phyloP scores from a whole-genome alignment of 192 early-diverging fungal genomes.

The Podila epicladia region DNA sequence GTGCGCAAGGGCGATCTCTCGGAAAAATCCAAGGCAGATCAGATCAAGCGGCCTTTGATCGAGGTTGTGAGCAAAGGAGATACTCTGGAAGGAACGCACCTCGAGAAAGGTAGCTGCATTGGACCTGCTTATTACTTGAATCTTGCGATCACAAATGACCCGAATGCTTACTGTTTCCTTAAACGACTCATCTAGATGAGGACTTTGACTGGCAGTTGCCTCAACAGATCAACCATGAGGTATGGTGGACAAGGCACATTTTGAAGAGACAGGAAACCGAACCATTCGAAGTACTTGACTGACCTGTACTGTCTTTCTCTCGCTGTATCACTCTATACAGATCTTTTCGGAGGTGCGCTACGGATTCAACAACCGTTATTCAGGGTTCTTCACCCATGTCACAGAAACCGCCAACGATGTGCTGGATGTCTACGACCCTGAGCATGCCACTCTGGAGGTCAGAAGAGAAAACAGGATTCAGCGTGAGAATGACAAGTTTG shows the following conservation, averaged over 20 bases:
- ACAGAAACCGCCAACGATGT: constrained; percentile 79
- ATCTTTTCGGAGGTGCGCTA: constrained; percentile 65
- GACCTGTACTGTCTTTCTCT: neutral
- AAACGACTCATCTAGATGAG: constrained; percentile 39
- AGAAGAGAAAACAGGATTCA: constrained; percentile 71
- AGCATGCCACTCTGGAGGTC: constrained; percentile 58
- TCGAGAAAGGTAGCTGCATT: constrained; percentile 31
- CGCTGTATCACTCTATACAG: neutral
- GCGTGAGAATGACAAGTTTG: constrained; percentile 87
- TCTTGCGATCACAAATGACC: neutral
- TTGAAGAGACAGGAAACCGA: neutral
- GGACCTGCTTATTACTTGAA: neutral
- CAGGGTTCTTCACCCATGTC: constrained; percentile 77
- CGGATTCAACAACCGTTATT: constrained; percentile 93
- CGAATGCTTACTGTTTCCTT: neutral
- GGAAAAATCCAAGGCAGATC: constrained; percentile 16
- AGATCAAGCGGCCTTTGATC: constrained; percentile 65
- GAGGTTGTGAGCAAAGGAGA: constrained; percentile 64
- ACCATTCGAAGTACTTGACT: neutral
- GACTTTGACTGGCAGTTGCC: constrained; percentile 91
- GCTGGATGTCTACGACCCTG: constrained; percentile 67
- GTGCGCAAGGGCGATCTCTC: constrained; percentile 60
- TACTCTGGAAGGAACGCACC: constrained; percentile 23
- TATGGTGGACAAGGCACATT: neutral
- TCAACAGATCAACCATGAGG: constrained; percentile 68